phyloP scores from a whole-genome alignment of 2,329 filamentous ascomycete species.

The Coniochaeta hoffmannii region DNA sequence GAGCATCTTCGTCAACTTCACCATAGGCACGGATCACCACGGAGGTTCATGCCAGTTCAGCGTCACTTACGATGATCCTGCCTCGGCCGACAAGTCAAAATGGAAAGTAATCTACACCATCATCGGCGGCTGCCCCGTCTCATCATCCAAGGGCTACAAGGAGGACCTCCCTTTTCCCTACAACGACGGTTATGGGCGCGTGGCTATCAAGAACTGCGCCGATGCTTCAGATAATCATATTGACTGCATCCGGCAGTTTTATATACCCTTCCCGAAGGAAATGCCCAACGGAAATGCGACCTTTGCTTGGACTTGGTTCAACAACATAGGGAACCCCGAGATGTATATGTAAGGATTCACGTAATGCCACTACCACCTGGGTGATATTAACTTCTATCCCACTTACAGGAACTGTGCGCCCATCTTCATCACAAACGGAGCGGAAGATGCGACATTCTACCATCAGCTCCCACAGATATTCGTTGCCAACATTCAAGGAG shows the following conservation, averaged over 20 bases:
- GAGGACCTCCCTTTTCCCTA: conserved; percentile 12
- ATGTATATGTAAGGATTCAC: conserved; percentile 47
- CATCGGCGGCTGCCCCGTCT: conserved; percentile 22
- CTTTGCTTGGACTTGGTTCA: conserved; percentile 57
- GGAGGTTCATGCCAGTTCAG: conserved; percentile 24
- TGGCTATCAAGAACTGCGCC: not conserved
- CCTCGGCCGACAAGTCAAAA: conserved; percentile 12
- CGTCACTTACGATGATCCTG: conserved; percentile 17
- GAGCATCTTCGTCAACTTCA: conserved; percentile 17
- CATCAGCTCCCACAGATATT: conserved; percentile 46
- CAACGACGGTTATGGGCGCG: conserved; percentile 7
- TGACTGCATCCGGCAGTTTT: conserved; percentile 18
- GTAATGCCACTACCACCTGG: not conserved
- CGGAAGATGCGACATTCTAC: conserved; percentile 23
- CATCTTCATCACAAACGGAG: conserved; percentile 36
- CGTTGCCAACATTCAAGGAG: conserved; percentile 44
- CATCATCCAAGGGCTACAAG: conserved; percentile 4
- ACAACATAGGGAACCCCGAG: conserved; percentile 53
- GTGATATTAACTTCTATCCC: not conserved
- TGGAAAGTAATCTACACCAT: conserved; percentile 24
- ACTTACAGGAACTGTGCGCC: conserved; percentile 48
- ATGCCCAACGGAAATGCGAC: conserved; percentile 33
- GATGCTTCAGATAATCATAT: not conserved
- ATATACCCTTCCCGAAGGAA: conserved; percentile 18
- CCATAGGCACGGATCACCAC: conserved; percentile 21